Conservation (phyloP, 192 early-diverging fungal genomes). For the Coemansia sp. region DNA sequence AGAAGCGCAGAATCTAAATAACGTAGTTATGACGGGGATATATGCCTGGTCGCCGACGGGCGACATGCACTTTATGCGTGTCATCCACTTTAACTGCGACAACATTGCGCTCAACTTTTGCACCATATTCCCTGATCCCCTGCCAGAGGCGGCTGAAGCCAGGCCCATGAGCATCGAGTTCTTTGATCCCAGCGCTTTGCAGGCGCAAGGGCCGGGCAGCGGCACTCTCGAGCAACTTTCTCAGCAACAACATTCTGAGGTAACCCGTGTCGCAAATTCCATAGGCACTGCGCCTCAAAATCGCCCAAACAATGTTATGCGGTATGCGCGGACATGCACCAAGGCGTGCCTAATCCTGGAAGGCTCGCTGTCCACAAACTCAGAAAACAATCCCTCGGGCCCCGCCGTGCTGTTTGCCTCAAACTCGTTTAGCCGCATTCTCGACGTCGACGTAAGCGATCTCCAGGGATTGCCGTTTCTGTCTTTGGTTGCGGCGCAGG, state of each 20-base stretch:
- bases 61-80: not conserved
- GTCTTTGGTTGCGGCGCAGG: constrained; percentile 17
- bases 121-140: not conserved
- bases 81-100: constrained; percentile 32
- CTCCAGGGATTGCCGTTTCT: constrained; percentile 32
- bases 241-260: too few species aligned
- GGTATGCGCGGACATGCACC: constrained; percentile 1
- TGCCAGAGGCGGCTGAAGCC: not conserved
- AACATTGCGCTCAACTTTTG: constrained; percentile 21
- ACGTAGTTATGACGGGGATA: constrained; percentile 4
- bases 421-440: constrained; percentile 19
- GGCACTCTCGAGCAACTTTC: too few species aligned
- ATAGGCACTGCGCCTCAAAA: too few species aligned
- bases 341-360: constrained; percentile 29
- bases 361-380: not conserved
- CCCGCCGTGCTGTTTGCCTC: constrained; percentile 33
- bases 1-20: not conserved
- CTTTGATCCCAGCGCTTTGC: not conserved
- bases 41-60: not conserved
- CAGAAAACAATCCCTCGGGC: not conserved
- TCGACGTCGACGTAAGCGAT: constrained; percentile 18
- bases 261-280: not conserved
- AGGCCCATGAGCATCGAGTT: not conserved
- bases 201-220: not conserved
- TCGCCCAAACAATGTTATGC: not conserved